phyloP scores from a whole-genome alignment of 2,329 filamentous ascomycete species.

The Claviceps lovelessii region DNA sequence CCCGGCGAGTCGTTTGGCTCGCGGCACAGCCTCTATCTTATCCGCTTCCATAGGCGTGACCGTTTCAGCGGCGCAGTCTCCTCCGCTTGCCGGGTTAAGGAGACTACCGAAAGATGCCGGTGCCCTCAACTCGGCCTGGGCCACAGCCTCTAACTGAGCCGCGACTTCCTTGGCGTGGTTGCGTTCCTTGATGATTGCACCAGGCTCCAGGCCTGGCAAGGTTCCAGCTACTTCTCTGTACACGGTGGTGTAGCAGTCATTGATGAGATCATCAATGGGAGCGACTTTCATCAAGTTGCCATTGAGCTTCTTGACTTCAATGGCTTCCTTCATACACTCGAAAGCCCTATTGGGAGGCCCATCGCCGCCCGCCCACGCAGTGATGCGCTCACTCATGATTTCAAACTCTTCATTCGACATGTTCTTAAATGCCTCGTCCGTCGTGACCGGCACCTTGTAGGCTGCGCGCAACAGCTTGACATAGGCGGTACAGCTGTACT shows the following conservation, averaged over 20 bases:
- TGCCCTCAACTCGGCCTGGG: slow-evolving; percentile 14
- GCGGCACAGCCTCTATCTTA: slow-evolving; percentile 26
- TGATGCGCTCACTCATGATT: slow-evolving; percentile 38
- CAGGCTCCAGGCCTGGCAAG: slow-evolving; percentile 37
- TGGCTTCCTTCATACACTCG: slow-evolving; percentile 41
- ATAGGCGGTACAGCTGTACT: slow-evolving; percentile 39
- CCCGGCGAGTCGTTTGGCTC: slow-evolving; percentile 24
- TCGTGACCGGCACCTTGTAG: slow-evolving; percentile 29
- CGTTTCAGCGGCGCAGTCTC: slow-evolving; percentile 21
- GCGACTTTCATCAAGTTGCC: slow-evolving; percentile 72
- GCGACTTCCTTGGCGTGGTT: slow-evolving; percentile 28
- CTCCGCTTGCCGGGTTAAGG: slow-evolving; percentile 27
- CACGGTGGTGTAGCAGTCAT: slow-evolving; percentile 71
- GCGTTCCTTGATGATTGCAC: slow-evolving; percentile 31
- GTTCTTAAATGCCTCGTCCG: slow-evolving; percentile 42
- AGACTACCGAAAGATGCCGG: slow-evolving; percentile 26
- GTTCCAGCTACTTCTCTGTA: slow-evolving; percentile 52
- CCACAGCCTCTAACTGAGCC: slow-evolving; percentile 20
- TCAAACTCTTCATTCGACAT: slow-evolving; percentile 43
- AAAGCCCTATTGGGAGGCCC: slow-evolving; percentile 28
- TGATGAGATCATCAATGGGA: slow-evolving; percentile 83
- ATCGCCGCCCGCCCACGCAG: slow-evolving; percentile 36
- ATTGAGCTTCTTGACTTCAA: slow-evolving; percentile 59
- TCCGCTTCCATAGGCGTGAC: slow-evolving; percentile 24
- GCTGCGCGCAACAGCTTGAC: slow-evolving; percentile 36